Base-by-base conservation (phyloP, 1,284 basidiomycete genomes). In the Erythrobasidium hasegawianum region DNA sequence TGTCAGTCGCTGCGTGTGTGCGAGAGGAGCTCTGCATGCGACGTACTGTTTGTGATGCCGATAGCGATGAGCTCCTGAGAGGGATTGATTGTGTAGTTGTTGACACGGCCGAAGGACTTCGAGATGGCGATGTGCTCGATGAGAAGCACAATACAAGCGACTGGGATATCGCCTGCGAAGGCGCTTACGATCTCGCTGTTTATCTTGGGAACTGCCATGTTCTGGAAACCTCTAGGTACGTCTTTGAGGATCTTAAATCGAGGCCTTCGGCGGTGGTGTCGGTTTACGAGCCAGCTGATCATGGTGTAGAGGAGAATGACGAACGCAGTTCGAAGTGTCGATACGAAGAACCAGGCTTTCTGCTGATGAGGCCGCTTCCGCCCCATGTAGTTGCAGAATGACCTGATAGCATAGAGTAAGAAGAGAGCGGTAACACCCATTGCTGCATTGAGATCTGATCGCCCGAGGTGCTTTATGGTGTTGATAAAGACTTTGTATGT, bases 1-100 rank as follows among this genome's bases (percentile, higher is more conserved):
- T n/a, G n/a, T n/a, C n/a, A n/a, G n/a, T n/a, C n/a, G n/a, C n/a
- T n/a, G n/a, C n/a, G n/a, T n/a, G n/a, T n/a, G n/a, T n/a, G n/a
- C n/a, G n/a, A n/a, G 41, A 43, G 11, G 33, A 33, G 11, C n/a
- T n/a, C n/a, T n/a, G n/a, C n/a, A n/a, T n/a, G n/a, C n/a, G 2
- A 55, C 64, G 45, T 24, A 67, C 58, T 33, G 57, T 94, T 95
- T 10, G 91, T 87, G n/a, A 97, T 92, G 47, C 96, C 95, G 71
- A 98, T 97, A 45, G 96, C 95, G 73, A 97, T 88, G 59, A 97
- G 83, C 78, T 97, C 95, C 78, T 97, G 95, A 79, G 93, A 94
- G 16, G 95, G 93, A 75, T 97, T 87, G 78, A 98, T 97, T 78
- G 92, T 97, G 83, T 98, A 98, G 41, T 88, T 87, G 78, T 98